Conservation (phyloP, 305 asterid genomes). For the Fraxinus baroniana region DNA sequence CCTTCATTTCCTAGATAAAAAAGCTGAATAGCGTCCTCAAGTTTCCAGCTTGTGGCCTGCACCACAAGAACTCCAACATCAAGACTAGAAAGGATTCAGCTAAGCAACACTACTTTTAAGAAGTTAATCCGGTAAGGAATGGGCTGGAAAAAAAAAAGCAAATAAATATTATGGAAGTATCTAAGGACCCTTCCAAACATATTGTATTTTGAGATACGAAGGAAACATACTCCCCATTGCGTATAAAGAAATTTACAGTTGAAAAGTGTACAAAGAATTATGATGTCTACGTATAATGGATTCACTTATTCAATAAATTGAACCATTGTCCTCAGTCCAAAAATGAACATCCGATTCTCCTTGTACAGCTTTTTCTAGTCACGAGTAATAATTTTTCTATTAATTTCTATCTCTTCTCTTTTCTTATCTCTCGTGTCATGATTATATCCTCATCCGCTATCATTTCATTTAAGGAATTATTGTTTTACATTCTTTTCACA, state of each 20-base stretch:
- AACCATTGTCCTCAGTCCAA: neutral
- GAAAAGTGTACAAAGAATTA: neutral
- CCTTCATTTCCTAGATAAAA: slow-evolving; percentile 82
- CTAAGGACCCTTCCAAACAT: neutral
- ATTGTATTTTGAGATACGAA: neutral
- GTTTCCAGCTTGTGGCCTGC: slow-evolving; percentile 98
- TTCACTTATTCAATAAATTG: neutral
- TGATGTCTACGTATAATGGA: neutral
- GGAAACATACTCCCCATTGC: neutral
- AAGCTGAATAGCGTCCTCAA: slow-evolving; percentile 97
- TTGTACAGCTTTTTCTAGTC: neutral
- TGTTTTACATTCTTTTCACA: slow-evolving; percentile 4
- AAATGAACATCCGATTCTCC: slow-evolving; percentile 10
- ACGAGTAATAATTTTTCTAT: neutral
- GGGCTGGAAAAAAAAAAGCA: neutral
- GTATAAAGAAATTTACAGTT: neutral
- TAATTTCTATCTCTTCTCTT: neutral
- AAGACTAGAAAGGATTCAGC: slow-evolving; percentile 9
- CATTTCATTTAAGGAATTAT: slow-evolving; percentile 2
- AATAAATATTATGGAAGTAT: neutral
- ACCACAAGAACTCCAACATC: slow-evolving; percentile 23
- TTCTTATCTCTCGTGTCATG: slow-evolving; percentile 8
- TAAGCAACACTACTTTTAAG: neutral
- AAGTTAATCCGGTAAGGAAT: neutral
- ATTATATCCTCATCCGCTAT: neutral